phyloP scores from a whole-genome alignment of 2,329 filamentous ascomycete genomes.

The Colletotrichum sp. region DNA sequence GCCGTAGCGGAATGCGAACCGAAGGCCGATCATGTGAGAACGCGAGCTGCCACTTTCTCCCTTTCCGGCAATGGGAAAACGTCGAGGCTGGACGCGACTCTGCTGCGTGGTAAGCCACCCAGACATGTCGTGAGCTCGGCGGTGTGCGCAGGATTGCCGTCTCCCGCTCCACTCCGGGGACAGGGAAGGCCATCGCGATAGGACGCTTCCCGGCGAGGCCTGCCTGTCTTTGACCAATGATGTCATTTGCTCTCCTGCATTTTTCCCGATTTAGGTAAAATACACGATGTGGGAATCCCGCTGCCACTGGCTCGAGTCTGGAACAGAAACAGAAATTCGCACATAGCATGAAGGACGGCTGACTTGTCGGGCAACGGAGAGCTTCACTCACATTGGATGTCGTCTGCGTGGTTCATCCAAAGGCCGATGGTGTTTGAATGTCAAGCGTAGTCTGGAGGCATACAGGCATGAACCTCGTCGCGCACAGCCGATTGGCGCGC shows the following conservation, averaged over 20 bases:
- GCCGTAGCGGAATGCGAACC: not conserved
- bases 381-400: not conserved
- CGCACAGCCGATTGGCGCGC: not conserved
- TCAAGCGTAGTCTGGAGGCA: not conserved
- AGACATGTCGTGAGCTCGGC: constrained; percentile 1
- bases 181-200: not conserved
- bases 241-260: not conserved
- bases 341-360: not conserved
- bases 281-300: not conserved
- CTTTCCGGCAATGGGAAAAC: not conserved
- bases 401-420: not conserved
- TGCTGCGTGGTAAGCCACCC: not conserved
- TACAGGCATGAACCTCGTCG: not conserved
- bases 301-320: not conserved
- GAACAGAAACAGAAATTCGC: not conserved
- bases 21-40: constrained; percentile 9
- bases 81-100: not conserved
- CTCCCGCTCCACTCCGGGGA: not conserved
- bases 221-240: constrained; percentile 1
- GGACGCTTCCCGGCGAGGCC: not conserved
- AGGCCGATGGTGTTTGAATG: not conserved
- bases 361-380: not conserved
- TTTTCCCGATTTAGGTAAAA: constrained; percentile 3
- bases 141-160: not conserved
- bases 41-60: not conserved